Evolutionary conservation across 148 eudicot genomes (phyloP), one percentile per base, ranked within the genome.

Genomic region (Chenopodium formosanum): DNA sequence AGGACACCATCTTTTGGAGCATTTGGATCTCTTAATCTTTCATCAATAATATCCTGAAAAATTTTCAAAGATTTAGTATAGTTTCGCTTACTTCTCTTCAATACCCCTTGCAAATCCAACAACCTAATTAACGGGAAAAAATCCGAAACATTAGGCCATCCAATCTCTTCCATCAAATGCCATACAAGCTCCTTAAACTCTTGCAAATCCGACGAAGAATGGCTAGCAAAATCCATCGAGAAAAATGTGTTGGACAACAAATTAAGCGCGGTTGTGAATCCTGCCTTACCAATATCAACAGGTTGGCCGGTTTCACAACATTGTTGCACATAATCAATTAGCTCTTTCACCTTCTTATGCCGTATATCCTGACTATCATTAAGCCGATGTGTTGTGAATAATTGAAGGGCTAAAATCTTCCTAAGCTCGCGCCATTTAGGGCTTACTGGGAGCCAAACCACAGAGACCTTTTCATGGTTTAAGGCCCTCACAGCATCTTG

Each of bases 251-350:
- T 85, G 0, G 87, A 81, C 73, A 85, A 73, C 84, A 85, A 64
- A 66, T 85, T 85, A 8, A 85, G 44, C 13, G 58, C 1, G 0
- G 83, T 75, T 1, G 82, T 79, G 22, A 82, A 85, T 11, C 68
- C 87, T 17, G 85, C 87, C 16, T 78, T 75, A 9, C 85, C 85
- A 16, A 85, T 79, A 64, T 85, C 77, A 7, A 85, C 80, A 6
- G 76, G 70, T 25, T 17, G 0, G 29, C 85, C 83, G 0, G 7
- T 14, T 1, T 76, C 22, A 58, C 75, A 48, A 56, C 80, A 83
- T 4, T 64, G 23, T 22, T 34, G 23, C 1, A 50, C 70, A 46
- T 80, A 64, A 0, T 60, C 53, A 22, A 86, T 52, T 2, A 86
- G 44, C 76, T 85, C 87, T 4, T 23, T 40, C 6, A 82, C 83